A percentile compares a stretch with the other conserved stretches of the same genome.
These are phyloP conservation scores for Clathrospora elynae DNA, from an alignment of 2,329 filamentous ascomycete genomes.

Conservation along the genomic window DNA sequence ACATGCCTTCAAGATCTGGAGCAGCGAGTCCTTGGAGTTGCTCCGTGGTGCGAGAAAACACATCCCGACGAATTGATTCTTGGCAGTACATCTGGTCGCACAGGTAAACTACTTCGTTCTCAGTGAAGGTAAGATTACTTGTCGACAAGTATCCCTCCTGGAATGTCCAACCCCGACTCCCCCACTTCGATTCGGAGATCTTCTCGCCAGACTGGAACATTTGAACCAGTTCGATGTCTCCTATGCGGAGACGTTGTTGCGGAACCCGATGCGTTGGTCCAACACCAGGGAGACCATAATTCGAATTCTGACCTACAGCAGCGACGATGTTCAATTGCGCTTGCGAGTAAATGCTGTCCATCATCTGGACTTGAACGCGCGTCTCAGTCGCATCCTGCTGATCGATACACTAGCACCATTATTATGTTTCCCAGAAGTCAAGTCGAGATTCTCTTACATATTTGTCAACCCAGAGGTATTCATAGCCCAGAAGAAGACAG, in stretches of 20 bases:
- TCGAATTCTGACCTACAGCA: not conserved
- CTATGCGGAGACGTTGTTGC: not conserved
- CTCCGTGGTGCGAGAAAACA: no score
- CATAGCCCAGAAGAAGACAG: no score
- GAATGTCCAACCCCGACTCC: not conserved
- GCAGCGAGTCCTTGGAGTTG: not conserved
- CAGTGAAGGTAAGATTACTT: not conserved
- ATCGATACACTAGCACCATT: not conserved
- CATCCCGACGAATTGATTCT: not conserved
- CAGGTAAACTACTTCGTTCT: not conserved
- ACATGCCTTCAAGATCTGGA: not conserved
- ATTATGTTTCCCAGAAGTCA: no score
- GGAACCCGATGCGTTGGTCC: not conserved
- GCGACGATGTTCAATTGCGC: not conserved
- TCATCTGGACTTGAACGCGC: not conserved
- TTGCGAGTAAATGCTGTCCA: conserved; percentile 2
- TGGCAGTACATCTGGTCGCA: conserved; percentile 3
- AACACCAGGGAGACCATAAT: not conserved
- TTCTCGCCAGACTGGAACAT: not conserved
- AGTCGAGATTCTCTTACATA: no score
- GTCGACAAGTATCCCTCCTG: not conserved
- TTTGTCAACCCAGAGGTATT: no score
- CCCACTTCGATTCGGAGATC: not conserved
- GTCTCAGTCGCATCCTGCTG: not conserved
- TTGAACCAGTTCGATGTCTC: not conserved